A percentile compares a stretch with the other conserved stretches of the same genome.
phyloP scores from a whole-genome alignment of 257 asterid species.

The Nicotiana knightiana region DNA sequence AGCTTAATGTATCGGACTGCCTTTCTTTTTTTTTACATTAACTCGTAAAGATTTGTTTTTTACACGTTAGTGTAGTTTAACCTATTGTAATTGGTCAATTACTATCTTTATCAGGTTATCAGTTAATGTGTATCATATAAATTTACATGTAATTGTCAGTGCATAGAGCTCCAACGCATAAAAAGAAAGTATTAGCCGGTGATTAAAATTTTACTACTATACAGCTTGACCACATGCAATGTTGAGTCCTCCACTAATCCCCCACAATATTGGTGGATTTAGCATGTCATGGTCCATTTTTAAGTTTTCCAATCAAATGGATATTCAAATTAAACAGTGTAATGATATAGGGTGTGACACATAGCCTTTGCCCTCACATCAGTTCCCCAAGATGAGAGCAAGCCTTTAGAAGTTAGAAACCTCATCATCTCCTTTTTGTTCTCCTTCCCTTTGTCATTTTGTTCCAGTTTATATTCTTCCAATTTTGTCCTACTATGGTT shows the following conservation, averaged over 20 bases:
- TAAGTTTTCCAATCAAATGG: not conserved
- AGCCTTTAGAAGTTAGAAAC: not conserved
- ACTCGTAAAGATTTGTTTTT: too few relatives aligned
- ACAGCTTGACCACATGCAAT: not conserved
- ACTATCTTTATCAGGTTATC: too few relatives aligned
- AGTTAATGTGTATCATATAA: too few relatives aligned
- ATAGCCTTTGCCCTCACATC: not conserved
- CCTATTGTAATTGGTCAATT: too few relatives aligned
- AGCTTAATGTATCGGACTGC: too few relatives aligned
- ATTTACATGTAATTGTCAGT: too few relatives aligned
- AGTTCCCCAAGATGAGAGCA: not conserved
- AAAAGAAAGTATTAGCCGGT: too few relatives aligned
- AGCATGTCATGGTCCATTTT: not conserved
- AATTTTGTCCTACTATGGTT: not conserved
- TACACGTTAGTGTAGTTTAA: too few relatives aligned
- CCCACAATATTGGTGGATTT: not conserved
- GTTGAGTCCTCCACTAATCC: not conserved
- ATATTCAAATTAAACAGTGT: not conserved
- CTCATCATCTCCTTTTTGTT: not conserved
- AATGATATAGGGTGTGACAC: not conserved
- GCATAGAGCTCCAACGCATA: too few relatives aligned
- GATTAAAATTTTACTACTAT: not conserved
- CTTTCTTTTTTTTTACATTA: too few relatives aligned
- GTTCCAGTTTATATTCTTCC: not conserved
- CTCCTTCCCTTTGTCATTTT: slow-evolving; percentile 1